phyloP scores from a whole-genome alignment of 768 basidiomycete species.

The Cubamyces sp. region DNA sequence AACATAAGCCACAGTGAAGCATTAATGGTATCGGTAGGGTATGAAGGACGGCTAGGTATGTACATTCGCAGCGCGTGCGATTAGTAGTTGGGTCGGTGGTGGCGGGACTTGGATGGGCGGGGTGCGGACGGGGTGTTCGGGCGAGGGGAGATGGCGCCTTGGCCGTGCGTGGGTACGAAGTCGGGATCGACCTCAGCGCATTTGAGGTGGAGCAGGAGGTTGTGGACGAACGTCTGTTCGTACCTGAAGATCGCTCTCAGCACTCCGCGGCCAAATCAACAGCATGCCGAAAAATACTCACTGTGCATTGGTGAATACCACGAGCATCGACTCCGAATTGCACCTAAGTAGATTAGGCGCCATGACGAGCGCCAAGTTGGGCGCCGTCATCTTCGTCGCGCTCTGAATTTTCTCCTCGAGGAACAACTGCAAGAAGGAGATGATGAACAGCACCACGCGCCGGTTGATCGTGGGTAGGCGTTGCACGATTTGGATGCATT shows the following conservation, averaged over 20 bases:
- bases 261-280: not conserved
- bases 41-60: constrained; percentile 8
- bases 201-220: constrained; percentile 78
- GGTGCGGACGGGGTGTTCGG: constrained; percentile 17
- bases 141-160: constrained; percentile 62
- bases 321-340: constrained; percentile 82
- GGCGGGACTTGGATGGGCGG: constrained; percentile 18
- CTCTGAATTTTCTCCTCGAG: constrained; percentile 73
- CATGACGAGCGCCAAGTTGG: constrained; percentile 88
- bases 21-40: constrained; percentile 25
- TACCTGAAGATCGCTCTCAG: constrained; percentile 50
- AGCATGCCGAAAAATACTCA: constrained; percentile 46
- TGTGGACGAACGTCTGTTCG: constrained; percentile 87
- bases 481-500: constrained; percentile 74
- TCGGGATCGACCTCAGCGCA: constrained; percentile 75
- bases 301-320: constrained; percentile 93
- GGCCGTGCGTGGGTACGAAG: constrained; percentile 80
- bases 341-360: constrained; percentile 90
- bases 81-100: constrained; percentile 23
- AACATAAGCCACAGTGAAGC: constrained; percentile 14
- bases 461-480: constrained; percentile 85
- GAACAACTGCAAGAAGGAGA: constrained; percentile 92
- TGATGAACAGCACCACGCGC: constrained; percentile 82
- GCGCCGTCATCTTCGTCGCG: constrained; percentile 87
- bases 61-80: constrained; percentile 2